Evolutionary conservation across 2,329 filamentous ascomycete species (phyloP).

Genomic region (Sphaerostilbella broomeana): DNA sequence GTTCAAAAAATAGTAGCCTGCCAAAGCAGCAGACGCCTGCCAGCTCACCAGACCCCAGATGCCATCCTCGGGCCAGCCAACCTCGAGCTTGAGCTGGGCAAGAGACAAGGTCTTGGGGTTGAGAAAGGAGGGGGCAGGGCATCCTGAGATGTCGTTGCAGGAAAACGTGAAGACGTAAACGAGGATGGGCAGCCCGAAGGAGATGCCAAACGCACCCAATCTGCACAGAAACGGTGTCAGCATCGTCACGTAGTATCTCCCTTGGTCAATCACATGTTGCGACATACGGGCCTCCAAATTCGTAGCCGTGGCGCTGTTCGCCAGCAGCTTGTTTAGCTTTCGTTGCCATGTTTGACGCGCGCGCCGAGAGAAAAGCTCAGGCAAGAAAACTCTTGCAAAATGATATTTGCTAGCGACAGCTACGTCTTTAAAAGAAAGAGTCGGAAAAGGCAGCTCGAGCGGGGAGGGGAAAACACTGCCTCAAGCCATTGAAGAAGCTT

Average conservation of each 20-base stretch:
- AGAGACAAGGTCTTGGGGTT: conserved; percentile 64
- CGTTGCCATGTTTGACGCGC: conserved; percentile 24
- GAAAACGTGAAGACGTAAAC: conserved; percentile 75
- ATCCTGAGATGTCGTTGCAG: conserved; percentile 90
- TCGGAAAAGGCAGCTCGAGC: not conserved
- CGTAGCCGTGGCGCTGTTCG: conserved; percentile 36
- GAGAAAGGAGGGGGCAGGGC: conserved; percentile 76
- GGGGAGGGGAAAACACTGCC: conserved; percentile 4
- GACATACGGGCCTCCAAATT: conserved; percentile 47
- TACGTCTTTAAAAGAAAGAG: too few species aligned
- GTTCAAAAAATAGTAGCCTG: conserved; percentile 74
- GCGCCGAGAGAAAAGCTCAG: too few species aligned
- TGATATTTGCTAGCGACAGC: too few species aligned
- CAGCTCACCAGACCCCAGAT: conserved; percentile 63
- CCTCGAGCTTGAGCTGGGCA: conserved; percentile 67
- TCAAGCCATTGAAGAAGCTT: conserved; percentile 10
- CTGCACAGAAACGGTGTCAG: conserved; percentile 37
- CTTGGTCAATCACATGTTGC: not conserved
- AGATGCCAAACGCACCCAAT: conserved; percentile 68
- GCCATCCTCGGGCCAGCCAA: conserved; percentile 72
- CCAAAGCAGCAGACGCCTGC: conserved; percentile 59
- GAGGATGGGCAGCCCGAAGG: conserved; percentile 71
- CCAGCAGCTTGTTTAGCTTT: conserved; percentile 22
- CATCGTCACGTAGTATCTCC: not conserved
- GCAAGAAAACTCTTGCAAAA: too few species aligned